Base-by-base conservation (phyloP, 169 alveolate genomes). In the Eimeria brunetti region DNA sequence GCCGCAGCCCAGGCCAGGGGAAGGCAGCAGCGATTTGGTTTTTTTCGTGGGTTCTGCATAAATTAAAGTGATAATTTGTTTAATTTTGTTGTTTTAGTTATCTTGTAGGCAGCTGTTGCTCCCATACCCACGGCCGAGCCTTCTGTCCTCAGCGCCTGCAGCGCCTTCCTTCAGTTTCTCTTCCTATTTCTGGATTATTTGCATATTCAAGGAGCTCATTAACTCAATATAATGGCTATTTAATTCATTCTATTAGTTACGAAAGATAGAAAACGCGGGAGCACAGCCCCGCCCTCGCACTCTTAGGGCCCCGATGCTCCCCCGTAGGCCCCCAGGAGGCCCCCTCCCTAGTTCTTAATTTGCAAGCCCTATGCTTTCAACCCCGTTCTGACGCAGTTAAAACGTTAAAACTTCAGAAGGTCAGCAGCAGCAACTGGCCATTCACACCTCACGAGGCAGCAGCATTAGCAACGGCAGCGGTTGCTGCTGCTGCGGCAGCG, bases 401-500 rank as follows among this genome's bases (percentile, higher is more conserved):
- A 27, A 27, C 75, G 14, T 22, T 64, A 64, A n/a, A 20, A 64
- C 38, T 16, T 64, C 41, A 64, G 16, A 64, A 73, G 30, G 16
- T 38, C 53, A 73, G 8, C 83, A 36, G 51, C 83, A 73, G 33
- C 83, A 73, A 33, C 46, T 33, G 8, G 2, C 0, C 53, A 14
- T 18, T 33, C 53, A 38, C 30, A 30, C 83, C 0, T 20, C 53
- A 5, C 83, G 53, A 20, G 3, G 83, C 83, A 20, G n/a, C 30
- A 8, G 73, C 30, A 62, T 0, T 27, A 73, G 5, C 33, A 36
- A n/a, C 53, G 33, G 83, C 83, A 36, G 53, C 83, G 33, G 83
- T 53, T 33, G 83, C 83, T 16, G 83, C 83, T 36, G 53, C 83
- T 2, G 83, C 83, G 4, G 53, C 83, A 12, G 83, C 83, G 11